Conservation (phyloP, 495 filamentous ascomycete species). For the Neurospora sp. region DNA sequence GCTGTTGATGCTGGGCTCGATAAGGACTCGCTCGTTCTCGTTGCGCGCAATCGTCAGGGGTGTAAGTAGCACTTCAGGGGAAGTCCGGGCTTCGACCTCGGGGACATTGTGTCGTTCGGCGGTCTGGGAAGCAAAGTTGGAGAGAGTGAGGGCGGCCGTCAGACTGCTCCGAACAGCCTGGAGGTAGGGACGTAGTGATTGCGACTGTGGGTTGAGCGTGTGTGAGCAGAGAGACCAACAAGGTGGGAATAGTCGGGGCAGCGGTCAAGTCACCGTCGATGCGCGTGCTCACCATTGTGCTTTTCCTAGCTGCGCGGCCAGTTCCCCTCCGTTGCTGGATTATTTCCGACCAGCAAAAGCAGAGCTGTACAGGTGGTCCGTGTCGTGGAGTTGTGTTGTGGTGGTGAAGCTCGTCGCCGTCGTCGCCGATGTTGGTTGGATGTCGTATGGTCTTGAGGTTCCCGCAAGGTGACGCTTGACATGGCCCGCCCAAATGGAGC, state of each 20-base stretch:
- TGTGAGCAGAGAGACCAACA: not conserved
- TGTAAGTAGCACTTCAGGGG: conserved; percentile 90
- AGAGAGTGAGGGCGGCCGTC: conserved; percentile 86
- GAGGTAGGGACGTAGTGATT: conserved; percentile 96
- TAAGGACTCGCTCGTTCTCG: conserved; percentile 87
- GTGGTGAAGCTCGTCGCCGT: not conserved
- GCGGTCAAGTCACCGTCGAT: not conserved
- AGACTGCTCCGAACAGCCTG: conserved; percentile 91
- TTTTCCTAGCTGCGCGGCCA: not conserved
- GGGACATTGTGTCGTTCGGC: conserved; percentile 96
- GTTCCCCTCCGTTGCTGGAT: not conserved
- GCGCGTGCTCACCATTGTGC: conserved; percentile 14
- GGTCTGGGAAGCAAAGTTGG: conserved; percentile 94
- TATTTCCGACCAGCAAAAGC: not conserved
- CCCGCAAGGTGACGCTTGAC: not conserved
- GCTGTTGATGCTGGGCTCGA: conserved; percentile 93
- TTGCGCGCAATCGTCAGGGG: conserved; percentile 82
- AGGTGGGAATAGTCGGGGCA: not conserved
- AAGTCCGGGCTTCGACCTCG: conserved; percentile 86
- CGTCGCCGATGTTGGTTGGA: not conserved
- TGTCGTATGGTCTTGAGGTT: not conserved
- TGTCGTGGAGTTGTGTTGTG: not conserved
- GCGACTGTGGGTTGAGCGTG: conserved; percentile 50
- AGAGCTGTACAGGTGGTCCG: not conserved
- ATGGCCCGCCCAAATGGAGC: not conserved